phyloP scores from a whole-genome alignment of 805 yeast species.

The Peterozyma xylosa region DNA sequence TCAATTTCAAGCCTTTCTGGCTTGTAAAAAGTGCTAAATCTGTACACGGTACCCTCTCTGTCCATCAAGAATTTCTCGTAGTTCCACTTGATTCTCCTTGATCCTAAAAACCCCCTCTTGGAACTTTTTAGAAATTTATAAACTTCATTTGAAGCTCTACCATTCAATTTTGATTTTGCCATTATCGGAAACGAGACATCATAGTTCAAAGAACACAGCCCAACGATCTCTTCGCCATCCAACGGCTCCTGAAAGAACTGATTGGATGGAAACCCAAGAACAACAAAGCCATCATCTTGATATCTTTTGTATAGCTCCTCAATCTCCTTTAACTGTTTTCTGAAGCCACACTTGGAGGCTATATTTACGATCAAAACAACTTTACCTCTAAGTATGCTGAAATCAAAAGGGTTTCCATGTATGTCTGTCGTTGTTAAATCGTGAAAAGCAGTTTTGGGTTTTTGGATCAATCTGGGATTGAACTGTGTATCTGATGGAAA shows the following conservation, averaged over 20 bases:
- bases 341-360: slow-evolving; percentile 78
- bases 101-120: slow-evolving; percentile 56
- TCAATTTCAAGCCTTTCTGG: slow-evolving; percentile 32
- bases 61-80: slow-evolving; percentile 53
- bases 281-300: slow-evolving; percentile 51
- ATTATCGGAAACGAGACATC: slow-evolving; percentile 90
- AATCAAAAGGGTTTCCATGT: slow-evolving; percentile 50
- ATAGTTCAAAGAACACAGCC: slow-evolving; percentile 71
- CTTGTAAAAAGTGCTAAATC: slow-evolving; percentile 54
- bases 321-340: slow-evolving; percentile 69
- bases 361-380: slow-evolving; percentile 81
- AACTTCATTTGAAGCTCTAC: slow-evolving; percentile 71
- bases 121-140: slow-evolving; percentile 65
- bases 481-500: no score
- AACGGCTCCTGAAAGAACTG: slow-evolving; percentile 86
- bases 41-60: slow-evolving; percentile 44
- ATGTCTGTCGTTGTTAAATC: slow-evolving; percentile 55
- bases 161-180: slow-evolving; percentile 86
- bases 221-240: slow-evolving; percentile 56
- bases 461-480: no score
- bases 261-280: slow-evolving; percentile 87
- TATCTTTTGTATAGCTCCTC: slow-evolving; percentile 63
- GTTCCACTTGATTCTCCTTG: slow-evolving; percentile 59
- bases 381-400: slow-evolving; percentile 61
- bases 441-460: slow-evolving; percentile 49